Conservation (phyloP, 441 rosid species). For the Biscutella laevigata region DNA sequence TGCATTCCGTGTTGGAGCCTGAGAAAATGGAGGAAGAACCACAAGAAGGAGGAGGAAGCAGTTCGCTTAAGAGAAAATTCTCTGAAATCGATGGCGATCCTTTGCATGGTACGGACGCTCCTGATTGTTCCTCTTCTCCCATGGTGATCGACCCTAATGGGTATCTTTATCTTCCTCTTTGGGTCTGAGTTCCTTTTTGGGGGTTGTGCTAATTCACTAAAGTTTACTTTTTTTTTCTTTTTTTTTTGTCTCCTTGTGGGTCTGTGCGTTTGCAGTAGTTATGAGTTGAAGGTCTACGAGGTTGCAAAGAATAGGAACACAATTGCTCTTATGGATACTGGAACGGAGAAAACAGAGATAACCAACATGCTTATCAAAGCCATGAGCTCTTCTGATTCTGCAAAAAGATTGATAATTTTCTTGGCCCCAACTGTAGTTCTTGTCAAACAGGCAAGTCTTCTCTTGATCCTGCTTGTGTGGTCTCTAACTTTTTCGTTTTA, state of each 20-base stretch:
- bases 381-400: constrained; percentile 27
- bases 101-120: not conserved
- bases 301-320: constrained; percentile 62
- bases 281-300: constrained; percentile 54
- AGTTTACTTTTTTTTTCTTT: no score
- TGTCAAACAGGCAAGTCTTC: constrained; percentile 49
- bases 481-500: no score
- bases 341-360: constrained; percentile 58
- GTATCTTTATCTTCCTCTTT: constrained; percentile 27
- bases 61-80: constrained; percentile 37
- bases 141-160: constrained; percentile 35
- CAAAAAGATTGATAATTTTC: constrained; percentile 50
- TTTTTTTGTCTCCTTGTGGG: constrained; percentile 23
- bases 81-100: constrained; percentile 29
- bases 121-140: constrained; percentile 11
- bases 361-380: constrained; percentile 60
- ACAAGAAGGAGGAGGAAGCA: constrained; percentile 9
- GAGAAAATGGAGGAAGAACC: constrained; percentile 13
- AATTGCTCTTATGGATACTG: constrained; percentile 66
- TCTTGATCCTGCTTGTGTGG: no score
- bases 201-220: not conserved
- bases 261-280: constrained; percentile 5
- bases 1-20: constrained; percentile 23
- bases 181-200: not conserved
- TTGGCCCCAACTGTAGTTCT: constrained; percentile 78